Evolutionary conservation across 305 asterid species (phyloP).

Genomic region (Fraxinus xanthoxyloides): DNA sequence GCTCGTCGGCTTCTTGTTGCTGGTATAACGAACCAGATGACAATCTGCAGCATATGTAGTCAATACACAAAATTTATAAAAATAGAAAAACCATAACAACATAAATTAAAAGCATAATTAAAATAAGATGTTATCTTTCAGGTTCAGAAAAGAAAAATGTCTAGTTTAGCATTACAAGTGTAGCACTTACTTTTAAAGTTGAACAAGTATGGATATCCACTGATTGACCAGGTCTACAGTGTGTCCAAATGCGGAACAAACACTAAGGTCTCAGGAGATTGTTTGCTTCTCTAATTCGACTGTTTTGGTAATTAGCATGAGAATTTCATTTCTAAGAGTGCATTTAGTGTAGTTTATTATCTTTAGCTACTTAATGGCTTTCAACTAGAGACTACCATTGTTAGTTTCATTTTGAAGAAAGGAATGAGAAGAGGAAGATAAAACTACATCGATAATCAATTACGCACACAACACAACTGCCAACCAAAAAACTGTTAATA

Average conservation of each 20-base stretch:
- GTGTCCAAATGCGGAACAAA: not conserved
- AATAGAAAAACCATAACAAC: conserved; percentile 2
- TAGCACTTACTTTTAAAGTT: not conserved
- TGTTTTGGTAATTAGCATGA: not conserved
- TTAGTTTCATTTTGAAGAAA: not conserved
- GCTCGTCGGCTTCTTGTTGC: conserved; percentile 65
- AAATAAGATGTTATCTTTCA: not conserved
- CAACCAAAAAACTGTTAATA: not conserved
- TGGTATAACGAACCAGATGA: conserved; percentile 93
- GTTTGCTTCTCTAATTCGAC: not conserved
- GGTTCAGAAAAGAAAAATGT: not conserved
- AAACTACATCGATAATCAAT: not conserved
- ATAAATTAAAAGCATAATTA: not conserved
- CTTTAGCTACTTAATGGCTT: not conserved
- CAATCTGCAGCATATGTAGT: conserved; percentile 52
- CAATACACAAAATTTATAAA: conserved; percentile 13
- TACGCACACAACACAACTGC: not conserved
- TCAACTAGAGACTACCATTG: not conserved
- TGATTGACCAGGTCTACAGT: not conserved
- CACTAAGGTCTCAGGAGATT: not conserved
- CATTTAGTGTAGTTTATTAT: not conserved
- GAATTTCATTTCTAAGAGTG: not conserved
- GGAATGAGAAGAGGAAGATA: not conserved
- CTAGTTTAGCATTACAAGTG: not conserved
- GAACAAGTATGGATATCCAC: not conserved